These are phyloP conservation scores for Hypocrella siamensis DNA, from an alignment of 2,329 filamentous ascomycete species.

Conservation along the genomic window DNA sequence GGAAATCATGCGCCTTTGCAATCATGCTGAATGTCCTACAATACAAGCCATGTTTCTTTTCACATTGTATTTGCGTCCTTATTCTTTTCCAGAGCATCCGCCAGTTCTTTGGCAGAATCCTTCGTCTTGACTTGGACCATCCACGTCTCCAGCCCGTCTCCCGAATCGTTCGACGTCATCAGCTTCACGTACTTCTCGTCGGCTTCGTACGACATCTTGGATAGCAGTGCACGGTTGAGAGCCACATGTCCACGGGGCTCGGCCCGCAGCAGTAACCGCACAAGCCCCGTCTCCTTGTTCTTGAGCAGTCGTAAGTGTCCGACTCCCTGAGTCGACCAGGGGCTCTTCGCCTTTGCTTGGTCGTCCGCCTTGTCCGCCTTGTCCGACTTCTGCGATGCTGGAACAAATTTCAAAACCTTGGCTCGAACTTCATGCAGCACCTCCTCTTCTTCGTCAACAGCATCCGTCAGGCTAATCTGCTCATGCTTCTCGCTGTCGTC, in stretches of 20 bases:
- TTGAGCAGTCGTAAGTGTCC: constrained; percentile 59
- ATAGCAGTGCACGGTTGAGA: constrained; percentile 52
- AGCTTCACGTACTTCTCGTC: constrained; percentile 46
- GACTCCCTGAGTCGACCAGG: constrained; percentile 55
- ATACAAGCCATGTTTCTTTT: too few species aligned
- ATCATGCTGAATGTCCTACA: too few species aligned
- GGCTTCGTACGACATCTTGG: constrained; percentile 45
- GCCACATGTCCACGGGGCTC: constrained; percentile 60
- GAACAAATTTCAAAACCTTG: constrained; percentile 49
- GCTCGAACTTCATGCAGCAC: constrained; percentile 54
- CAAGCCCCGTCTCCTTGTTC: constrained; percentile 51
- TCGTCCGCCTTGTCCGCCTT: constrained; percentile 24
- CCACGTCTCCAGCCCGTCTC: constrained; percentile 50
- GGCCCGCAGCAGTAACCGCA: constrained; percentile 56
- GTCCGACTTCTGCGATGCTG: constrained; percentile 29
- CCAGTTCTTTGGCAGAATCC: constrained; percentile 38
- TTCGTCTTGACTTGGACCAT: constrained; percentile 55
- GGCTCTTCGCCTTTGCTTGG: constrained; percentile 31
- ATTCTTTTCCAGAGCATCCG: constrained; percentile 32
- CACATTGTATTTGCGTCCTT: constrained; percentile 41
- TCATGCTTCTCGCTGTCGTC: constrained; percentile 46
- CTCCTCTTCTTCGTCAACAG: constrained; percentile 57
- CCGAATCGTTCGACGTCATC: constrained; percentile 39
- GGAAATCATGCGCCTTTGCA: too few species aligned
- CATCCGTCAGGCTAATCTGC: constrained; percentile 54